phyloP scores from a whole-genome alignment of 768 basidiomycete species.

The Favolaschia claudopus region DNA sequence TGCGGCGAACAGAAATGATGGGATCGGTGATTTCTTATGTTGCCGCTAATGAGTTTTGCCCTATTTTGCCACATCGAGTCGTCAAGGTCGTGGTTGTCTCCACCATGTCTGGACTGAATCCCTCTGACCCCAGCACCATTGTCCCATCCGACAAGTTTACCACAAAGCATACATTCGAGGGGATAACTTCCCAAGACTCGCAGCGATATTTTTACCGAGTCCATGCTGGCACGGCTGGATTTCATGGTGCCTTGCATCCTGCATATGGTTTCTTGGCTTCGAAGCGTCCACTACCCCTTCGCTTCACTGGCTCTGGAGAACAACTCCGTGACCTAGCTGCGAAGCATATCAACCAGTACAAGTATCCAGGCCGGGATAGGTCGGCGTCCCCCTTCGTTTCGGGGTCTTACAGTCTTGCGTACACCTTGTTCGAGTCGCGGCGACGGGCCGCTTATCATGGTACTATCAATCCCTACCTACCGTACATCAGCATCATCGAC shows the following conservation, averaged over 20 bases:
- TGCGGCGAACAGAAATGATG: too few species aligned
- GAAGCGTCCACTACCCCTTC: not conserved
- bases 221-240: not conserved
- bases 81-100: too few species aligned
- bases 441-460: not conserved
- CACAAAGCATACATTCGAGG: not conserved
- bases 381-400: not conserved
- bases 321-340: not conserved
- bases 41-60: too few species aligned
- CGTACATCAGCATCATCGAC: constrained; percentile 17
- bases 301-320: not conserved
- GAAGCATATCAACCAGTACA: not conserved
- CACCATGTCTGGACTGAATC: too few species aligned
- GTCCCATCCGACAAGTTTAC: not conserved
- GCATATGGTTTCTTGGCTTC: not conserved
- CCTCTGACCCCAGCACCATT: not conserved
- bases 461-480: not conserved
- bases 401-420: constrained; percentile 2
- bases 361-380: not conserved
- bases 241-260: not conserved
- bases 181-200: not conserved
- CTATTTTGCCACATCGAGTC: too few species aligned
- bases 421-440: not conserved
- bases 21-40: too few species aligned
- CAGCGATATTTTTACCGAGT: not conserved